Evolutionary conservation across 495 filamentous ascomycete genomes (phyloP).

Genomic region (Talaromyces thailandensis): DNA sequence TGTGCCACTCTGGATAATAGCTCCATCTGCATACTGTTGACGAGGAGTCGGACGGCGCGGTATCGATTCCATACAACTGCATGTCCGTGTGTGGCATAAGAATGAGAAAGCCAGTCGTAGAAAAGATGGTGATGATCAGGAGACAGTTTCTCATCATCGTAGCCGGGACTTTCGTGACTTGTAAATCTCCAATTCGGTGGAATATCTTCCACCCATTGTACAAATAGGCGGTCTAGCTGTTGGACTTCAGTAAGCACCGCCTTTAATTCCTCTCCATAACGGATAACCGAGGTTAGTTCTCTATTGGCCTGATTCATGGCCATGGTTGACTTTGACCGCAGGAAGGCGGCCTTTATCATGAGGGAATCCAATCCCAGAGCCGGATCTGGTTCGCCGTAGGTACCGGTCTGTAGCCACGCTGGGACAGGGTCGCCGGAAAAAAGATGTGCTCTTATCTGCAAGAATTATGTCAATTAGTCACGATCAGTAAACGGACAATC

Average conservation of each 20-base stretch:
- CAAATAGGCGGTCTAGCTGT: no score
- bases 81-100: constrained; percentile 10
- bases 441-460: constrained; percentile 11
- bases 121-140: no score
- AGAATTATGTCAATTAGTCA: not conserved
- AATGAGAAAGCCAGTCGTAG: no score
- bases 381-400: constrained; percentile 12
- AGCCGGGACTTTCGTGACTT: no score
- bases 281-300: no score
- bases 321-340: not conserved
- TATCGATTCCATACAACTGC: constrained; percentile 20
- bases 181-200: no score
- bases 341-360: not conserved
- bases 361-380: not conserved
- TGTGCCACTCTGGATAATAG: constrained; percentile 6
- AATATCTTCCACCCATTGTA: no score
- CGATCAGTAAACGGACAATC: not conserved
- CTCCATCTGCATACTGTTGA: constrained; percentile 14
- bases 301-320: no score
- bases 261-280: no score
- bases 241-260: no score
- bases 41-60: constrained; percentile 15
- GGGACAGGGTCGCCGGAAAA: constrained; percentile 5
- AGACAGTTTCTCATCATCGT: no score
- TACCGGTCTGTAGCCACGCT: constrained; percentile 14